Evolutionary conservation across 306 rosid genomes (phyloP).

Genomic region (Sphenostylis stenocarpa): DNA sequence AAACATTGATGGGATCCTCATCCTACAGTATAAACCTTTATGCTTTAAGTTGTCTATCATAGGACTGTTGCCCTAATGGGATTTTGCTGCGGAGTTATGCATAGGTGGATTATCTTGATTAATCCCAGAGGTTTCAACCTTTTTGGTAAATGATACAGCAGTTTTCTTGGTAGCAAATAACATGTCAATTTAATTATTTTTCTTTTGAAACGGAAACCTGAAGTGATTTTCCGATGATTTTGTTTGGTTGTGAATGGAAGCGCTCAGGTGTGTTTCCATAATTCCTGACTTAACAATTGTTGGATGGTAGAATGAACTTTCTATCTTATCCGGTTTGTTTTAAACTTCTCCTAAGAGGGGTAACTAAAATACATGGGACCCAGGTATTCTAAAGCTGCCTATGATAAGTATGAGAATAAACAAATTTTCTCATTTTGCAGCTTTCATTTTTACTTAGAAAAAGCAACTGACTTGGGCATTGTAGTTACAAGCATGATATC

Average conservation of each 20-base stretch:
- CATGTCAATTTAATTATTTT: too few species aligned
- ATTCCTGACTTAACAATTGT: too few species aligned
- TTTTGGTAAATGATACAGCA: not conserved
- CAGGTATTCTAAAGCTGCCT: constrained; percentile 6
- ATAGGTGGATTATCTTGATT: not conserved
- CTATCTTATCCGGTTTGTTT: not conserved
- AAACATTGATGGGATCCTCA: not conserved
- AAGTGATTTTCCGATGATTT: constrained; percentile 21
- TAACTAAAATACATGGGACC: constrained; percentile 24
- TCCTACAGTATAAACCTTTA: not conserved
- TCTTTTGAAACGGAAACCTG: constrained; percentile 17
- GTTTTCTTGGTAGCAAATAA: too few species aligned
- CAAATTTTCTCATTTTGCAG: not conserved
- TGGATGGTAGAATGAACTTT: constrained; percentile 1
- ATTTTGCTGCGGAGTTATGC: not conserved
- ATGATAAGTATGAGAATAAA: constrained; percentile 18
- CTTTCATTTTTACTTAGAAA: constrained; percentile 20
- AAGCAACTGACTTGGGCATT: not conserved
- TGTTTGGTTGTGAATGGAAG: constrained; percentile 11
- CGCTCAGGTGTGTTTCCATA: not conserved
- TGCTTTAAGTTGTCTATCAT: not conserved
- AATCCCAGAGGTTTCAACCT: not conserved
- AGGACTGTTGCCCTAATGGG: not conserved
- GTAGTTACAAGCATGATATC: constrained; percentile 7
- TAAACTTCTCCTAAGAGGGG: constrained; percentile 11